Evolutionary conservation across 169 alveolate genomes (phyloP), one percentile per base, ranked within the genome.

Genomic region (Babesia divergens): DNA sequence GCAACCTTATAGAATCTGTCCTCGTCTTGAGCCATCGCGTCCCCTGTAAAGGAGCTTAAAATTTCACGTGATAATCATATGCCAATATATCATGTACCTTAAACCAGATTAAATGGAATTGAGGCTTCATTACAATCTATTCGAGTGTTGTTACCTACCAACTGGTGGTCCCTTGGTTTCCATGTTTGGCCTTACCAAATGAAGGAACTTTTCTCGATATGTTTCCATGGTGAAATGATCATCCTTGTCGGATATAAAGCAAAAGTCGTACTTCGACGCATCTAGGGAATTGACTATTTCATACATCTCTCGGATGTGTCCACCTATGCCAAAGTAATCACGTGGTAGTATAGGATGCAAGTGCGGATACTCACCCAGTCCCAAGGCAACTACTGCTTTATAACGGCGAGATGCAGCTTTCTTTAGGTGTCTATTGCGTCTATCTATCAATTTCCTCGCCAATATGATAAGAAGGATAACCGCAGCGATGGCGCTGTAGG

Each of bases 221-320:
- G 35, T 20, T 8, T 46, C 72, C 6, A 38, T 62, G 13, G 72
- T 24, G 11, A 46, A 31, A 38, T 62, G 52, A n/a, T 44, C 51
- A 31, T 44, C 43, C 35, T 26, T 31, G 4, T 49, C 60, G 32
- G 20, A 28, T 28, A 76, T 53, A 49, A 53, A 76, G 28, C 20
- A 26, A 6, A 76, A 62, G 14, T 26, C 74, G 55, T 65, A 58
- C 28, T 50, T 65, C 18, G 11, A 46, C 6, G 8, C 14, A 18
- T 65, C 65, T 40, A 76, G n/a, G 13, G 31, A 11, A 3, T 20
- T 54, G 49, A 55, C 24, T n/a, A 76, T 37, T 43, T 76, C 85
- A 18, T 31, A 13, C 85, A 76, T 76, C 34, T 76, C 85, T 11
- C 85, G 69, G 13, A 58, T 52, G 32, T 76, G 85, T 2, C 85